Evolutionary conservation across 768 basidiomycete species (phyloP).

Genomic region (Lyophyllum semitale): DNA sequence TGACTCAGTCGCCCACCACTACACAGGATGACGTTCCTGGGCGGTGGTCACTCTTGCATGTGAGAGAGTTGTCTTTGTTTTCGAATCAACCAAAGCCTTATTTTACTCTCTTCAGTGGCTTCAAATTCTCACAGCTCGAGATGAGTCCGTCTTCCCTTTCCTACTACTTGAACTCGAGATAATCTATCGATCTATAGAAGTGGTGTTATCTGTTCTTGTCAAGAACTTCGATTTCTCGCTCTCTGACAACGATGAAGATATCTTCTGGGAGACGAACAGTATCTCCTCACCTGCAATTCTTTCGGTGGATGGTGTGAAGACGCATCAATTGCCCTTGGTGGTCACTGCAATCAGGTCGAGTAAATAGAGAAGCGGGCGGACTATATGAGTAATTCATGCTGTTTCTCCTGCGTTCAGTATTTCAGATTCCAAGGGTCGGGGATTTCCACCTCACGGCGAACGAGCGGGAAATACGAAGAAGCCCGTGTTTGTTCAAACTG

Average conservation of each 20-base stretch:
- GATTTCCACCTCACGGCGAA: too few relatives aligned
- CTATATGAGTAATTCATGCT: too few relatives aligned
- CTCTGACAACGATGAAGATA: not conserved
- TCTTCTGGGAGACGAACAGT: not conserved
- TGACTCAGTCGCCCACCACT: constrained; percentile 19
- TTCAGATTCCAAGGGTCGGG: too few relatives aligned
- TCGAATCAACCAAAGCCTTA: not conserved
- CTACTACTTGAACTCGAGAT: not conserved
- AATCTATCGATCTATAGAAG: not conserved
- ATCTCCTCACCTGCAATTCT: not conserved
- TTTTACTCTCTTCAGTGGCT: constrained; percentile 20
- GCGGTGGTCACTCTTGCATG: constrained; percentile 35
- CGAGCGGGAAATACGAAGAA: too few relatives aligned
- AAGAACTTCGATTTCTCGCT: not conserved
- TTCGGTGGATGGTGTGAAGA: not conserved
- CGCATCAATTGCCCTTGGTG: not conserved
- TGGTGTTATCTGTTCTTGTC: not conserved
- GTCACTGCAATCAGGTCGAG: not conserved
- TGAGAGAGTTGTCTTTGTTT: not conserved
- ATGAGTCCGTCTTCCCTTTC: constrained; percentile 29
- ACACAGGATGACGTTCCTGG: constrained; percentile 37
- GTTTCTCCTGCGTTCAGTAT: too few relatives aligned
- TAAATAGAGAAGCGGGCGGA: too few relatives aligned
- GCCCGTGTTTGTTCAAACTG: too few relatives aligned
- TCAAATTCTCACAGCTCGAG: constrained; percentile 39